Percentiles rank a stretch among this genome's conserved stretches.
Evolutionary conservation across 2,329 filamentous ascomycete species (phyloP).

Genomic region (Xylaria sp.): DNA sequence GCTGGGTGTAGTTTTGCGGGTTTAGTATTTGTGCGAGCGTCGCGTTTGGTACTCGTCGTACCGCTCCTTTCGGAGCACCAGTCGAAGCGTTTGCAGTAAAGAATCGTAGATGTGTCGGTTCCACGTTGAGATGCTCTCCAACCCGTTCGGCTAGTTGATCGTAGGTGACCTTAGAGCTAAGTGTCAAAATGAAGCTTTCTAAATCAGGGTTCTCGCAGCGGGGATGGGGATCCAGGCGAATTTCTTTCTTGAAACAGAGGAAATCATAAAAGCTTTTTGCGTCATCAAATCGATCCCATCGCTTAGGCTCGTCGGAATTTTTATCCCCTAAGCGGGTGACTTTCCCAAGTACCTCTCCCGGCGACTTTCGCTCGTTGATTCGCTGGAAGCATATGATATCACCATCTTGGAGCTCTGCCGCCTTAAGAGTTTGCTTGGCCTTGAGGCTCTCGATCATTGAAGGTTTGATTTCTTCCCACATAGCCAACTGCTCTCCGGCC

Average conservation of each 20-base stretch:
- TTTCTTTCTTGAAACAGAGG: conserved; percentile 81
- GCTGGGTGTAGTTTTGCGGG: conserved; percentile 76
- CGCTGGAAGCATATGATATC: conserved; percentile 97
- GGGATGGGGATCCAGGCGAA: conserved; percentile 80
- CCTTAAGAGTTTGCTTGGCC: conserved; percentile 85
- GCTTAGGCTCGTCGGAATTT: conserved; percentile 54
- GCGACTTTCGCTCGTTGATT: conserved; percentile 61
- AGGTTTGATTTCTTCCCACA: conserved; percentile 98
- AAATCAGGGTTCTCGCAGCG: conserved; percentile 68
- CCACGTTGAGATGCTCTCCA: conserved; percentile 78
- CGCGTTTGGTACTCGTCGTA: conserved; percentile 77
- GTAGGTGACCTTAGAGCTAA: conserved; percentile 91
- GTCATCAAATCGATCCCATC: conserved; percentile 70
- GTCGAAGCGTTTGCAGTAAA: conserved; percentile 83
- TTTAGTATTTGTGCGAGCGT: conserved; percentile 84
- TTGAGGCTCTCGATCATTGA: conserved; percentile 97
- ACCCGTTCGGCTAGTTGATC: conserved; percentile 88
- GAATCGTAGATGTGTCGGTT: conserved; percentile 89
- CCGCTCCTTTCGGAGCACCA: conserved; percentile 79
- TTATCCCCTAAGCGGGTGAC: conserved; percentile 55
- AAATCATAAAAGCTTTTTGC: conserved; percentile 94
- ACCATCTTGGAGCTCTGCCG: conserved; percentile 95
- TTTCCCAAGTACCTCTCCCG: conserved; percentile 54
- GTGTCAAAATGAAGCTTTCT: conserved; percentile 76
- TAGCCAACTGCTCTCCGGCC: conserved; percentile 68